Evolutionary conservation across 345 rosid genomes (phyloP), one percentile per base, ranked within the genome.

Genomic region (Eucalyptus polybractea): DNA sequence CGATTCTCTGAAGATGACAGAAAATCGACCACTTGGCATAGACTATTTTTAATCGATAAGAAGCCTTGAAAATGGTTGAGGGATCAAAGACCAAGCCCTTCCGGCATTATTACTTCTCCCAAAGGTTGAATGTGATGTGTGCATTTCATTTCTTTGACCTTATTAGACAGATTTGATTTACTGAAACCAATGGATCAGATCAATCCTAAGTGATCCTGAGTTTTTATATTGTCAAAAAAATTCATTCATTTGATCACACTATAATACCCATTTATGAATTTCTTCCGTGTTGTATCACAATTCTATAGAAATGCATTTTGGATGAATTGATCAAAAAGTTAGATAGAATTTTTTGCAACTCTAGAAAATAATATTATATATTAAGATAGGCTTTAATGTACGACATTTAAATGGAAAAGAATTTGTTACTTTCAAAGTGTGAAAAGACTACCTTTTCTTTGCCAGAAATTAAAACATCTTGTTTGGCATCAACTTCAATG

Each of bases 161-260:
- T 1, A 53, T 53, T 53, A 2, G 58, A 53, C 58, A 2, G 1
- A 21, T 53, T 53, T 53, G 5, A 53, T 4, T 53, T 2, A 53
- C 58, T 53, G 58, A 53, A 53, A 53, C 5, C 58, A 53, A 19
- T 53, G 58, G 58, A 53, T 53, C 5, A 8, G 25, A 53, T 53
- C 10, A 7, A 21, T 21, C 58, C 24, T 53, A 7, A 53, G 24
- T 53, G 58, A 53, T 53, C 58, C 58, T 53, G 10, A 53, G 58
- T 7, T 53, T 53, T 53, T 53, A 53, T 53, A 53, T 53, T 53
- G 0, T 53, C 58, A 19, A 53, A 53, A 21, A 0, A 53, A 53
- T 21, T 53, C 25, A 0, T 53, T 21, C 2, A 53, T 53, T 53
- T 5, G 5, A 53, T 21, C 58, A 53, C 10, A 1, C 5, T 53